These are phyloP conservation scores for Handroanthus guayacan DNA, from an alignment of 257 asterid species.

Conservation along the genomic window DNA sequence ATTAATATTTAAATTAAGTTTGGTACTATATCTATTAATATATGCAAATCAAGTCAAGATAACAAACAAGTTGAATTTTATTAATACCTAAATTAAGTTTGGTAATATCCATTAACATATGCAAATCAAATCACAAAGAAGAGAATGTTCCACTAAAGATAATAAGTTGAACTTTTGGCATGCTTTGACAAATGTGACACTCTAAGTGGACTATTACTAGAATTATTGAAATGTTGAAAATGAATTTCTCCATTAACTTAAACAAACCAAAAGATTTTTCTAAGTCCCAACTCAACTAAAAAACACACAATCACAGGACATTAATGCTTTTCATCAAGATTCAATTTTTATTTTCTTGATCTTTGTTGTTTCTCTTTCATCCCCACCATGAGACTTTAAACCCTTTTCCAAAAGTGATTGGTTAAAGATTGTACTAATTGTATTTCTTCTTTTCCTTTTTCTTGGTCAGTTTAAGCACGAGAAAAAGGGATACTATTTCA, in stretches of 20 bases:
- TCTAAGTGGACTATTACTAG: constrained; percentile 40
- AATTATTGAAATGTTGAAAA: constrained; percentile 45
- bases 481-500: constrained; percentile 45
- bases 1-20: constrained; percentile 31
- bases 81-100: constrained; percentile 31
- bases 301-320: constrained; percentile 10
- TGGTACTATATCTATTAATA: not conserved
- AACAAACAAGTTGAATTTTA: constrained; percentile 20
- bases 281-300: constrained; percentile 34
- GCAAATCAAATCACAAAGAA: constrained; percentile 20
- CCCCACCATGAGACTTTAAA: constrained; percentile 48
- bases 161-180: constrained; percentile 29
- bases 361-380: constrained; percentile 34
- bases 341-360: constrained; percentile 13
- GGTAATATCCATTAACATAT: constrained; percentile 3
- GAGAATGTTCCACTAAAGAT: constrained; percentile 29
- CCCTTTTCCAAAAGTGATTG: constrained; percentile 47
- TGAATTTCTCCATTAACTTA: constrained; percentile 20
- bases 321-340: constrained; percentile 15
- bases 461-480: constrained; percentile 47
- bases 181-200: constrained; percentile 50
- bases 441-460: constrained; percentile 26
- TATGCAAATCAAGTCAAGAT: constrained; percentile 20
- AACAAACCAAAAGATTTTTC: constrained; percentile 25
- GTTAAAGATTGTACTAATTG: constrained; percentile 36